Evolutionary conservation across 2,329 filamentous ascomycete genomes (phyloP).

Genomic region (Pyrenophora seminiperda): DNA sequence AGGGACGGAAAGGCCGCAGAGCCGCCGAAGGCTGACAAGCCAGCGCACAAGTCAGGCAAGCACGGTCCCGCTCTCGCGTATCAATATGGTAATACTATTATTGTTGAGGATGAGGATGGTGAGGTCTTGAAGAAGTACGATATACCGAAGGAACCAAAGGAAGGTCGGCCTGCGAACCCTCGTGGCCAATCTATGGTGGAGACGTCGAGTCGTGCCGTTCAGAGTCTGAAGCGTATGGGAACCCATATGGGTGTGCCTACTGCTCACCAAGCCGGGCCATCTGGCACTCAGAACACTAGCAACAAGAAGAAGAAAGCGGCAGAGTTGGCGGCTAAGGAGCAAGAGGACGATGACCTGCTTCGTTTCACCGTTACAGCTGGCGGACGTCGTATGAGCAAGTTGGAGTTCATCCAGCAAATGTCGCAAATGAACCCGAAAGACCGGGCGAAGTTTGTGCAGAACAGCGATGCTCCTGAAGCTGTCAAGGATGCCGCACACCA

Average conservation of each 20-base stretch:
- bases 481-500: slow-evolving; percentile 55
- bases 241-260: slow-evolving; percentile 55
- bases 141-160: slow-evolving; percentile 61
- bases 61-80: slow-evolving; percentile 80
- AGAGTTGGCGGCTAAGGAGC: slow-evolving; percentile 46
- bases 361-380: slow-evolving; percentile 76
- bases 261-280: slow-evolving; percentile 30
- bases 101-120: slow-evolving; percentile 84
- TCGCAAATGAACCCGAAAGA: slow-evolving; percentile 72
- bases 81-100: slow-evolving; percentile 86
- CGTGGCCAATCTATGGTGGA: slow-evolving; percentile 41
- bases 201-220: slow-evolving; percentile 47
- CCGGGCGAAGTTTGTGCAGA: slow-evolving; percentile 57
- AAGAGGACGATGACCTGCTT: slow-evolving; percentile 71
- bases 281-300: slow-evolving; percentile 20
- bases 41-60: slow-evolving; percentile 46
- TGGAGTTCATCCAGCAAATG: slow-evolving; percentile 77
- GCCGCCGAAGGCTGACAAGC: slow-evolving; percentile 39
- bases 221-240: slow-evolving; percentile 59
- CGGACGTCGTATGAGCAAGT: slow-evolving; percentile 77
- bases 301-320: slow-evolving; percentile 33
- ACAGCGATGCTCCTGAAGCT: slow-evolving; percentile 53
- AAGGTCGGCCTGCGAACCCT: slow-evolving; percentile 32
- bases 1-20: slow-evolving; percentile 47
- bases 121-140: slow-evolving; percentile 87